These are phyloP conservation scores for Dendrocalamus sinicus DNA, from an alignment of 176 grass and related monocot genomes.

Conservation along the genomic window DNA sequence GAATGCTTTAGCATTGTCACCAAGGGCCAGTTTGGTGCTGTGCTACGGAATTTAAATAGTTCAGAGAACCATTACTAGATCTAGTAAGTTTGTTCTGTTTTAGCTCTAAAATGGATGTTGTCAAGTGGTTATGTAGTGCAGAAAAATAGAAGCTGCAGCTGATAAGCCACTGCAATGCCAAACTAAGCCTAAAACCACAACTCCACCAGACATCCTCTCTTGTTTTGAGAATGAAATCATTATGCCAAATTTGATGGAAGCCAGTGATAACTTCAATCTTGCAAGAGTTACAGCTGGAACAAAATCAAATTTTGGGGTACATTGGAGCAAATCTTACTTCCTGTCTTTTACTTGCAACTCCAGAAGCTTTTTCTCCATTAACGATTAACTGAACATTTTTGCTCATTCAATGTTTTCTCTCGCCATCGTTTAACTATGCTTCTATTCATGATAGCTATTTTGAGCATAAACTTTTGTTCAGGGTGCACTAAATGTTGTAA, in stretches of 20 bases:
- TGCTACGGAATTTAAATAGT: neutral
- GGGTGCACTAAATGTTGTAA: conserved; percentile 87
- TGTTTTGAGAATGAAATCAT: conserved; percentile 7
- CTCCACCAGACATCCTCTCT: neutral
- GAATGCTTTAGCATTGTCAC: neutral
- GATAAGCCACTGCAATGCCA: neutral
- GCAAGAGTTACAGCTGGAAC: neutral
- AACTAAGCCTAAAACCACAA: neutral
- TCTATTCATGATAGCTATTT: conserved; percentile 23
- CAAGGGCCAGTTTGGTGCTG: neutral
- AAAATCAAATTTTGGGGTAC: neutral
- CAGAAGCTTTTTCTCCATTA: conserved; percentile 19
- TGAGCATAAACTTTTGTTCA: conserved; percentile 52
- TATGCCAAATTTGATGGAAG: neutral
- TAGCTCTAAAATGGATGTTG: neutral
- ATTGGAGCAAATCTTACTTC: neutral
- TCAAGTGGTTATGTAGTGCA: neutral
- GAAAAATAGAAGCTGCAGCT: neutral
- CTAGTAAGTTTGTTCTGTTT: neutral
- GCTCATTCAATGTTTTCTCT: neutral
- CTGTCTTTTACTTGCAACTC: neutral
- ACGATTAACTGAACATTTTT: conserved; percentile 28
- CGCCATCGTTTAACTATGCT: conserved; percentile 1
- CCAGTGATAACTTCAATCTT: neutral
- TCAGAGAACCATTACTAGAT: neutral